These are phyloP conservation scores for Populus simonii DNA, from an alignment of 345 rosid species.

Conservation along the genomic window DNA sequence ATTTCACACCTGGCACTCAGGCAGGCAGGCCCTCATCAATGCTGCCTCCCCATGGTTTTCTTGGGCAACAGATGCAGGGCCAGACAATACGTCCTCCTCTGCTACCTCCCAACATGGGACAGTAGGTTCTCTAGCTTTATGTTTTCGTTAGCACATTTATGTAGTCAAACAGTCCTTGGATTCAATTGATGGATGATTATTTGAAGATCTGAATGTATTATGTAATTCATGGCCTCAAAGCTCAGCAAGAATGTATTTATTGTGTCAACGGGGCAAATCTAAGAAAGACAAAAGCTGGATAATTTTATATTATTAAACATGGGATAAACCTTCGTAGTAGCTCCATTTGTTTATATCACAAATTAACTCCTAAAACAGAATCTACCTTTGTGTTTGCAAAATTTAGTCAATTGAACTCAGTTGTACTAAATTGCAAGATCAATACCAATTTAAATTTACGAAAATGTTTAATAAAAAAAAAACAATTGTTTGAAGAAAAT, in stretches of 20 bases:
- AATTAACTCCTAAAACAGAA: too few relatives aligned
- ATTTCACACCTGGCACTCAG: constrained; percentile 55
- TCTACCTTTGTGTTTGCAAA: too few relatives aligned
- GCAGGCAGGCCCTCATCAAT: constrained; percentile 46
- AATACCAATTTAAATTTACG: too few relatives aligned
- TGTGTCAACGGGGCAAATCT: background rate
- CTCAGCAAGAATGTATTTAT: background rate
- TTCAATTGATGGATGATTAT: background rate
- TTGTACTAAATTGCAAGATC: too few relatives aligned
- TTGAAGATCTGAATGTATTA: background rate
- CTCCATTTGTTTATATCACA: too few relatives aligned
- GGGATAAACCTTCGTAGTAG: too few relatives aligned
- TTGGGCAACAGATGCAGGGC: constrained; percentile 47
- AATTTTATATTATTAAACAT: too few relatives aligned
- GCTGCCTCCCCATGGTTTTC: constrained; percentile 51
- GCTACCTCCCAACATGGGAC: constrained; percentile 9
- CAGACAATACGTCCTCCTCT: constrained; percentile 24
- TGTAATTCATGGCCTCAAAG: background rate
- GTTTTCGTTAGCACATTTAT: background rate
- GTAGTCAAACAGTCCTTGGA: background rate
- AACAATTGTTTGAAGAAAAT: too few relatives aligned
- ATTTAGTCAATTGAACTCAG: too few relatives aligned
- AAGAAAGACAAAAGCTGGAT: background rate
- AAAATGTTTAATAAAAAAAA: too few relatives aligned
- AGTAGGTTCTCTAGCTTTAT: background rate